Base-by-base conservation (phyloP, 169 alveolate genomes). In the Plasmodium reichenowi region DNA sequence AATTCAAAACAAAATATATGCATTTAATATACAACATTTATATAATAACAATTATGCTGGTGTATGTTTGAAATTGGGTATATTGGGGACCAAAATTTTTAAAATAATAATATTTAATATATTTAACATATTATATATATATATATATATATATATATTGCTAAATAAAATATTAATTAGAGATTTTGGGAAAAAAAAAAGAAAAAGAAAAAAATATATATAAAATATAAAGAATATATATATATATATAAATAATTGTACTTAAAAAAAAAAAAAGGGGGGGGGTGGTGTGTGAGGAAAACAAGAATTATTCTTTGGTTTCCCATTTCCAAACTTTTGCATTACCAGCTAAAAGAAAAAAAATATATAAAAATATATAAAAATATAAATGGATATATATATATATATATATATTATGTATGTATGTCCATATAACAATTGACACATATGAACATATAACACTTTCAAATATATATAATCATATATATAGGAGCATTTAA, bases 321-420 rank as follows among this genome's bases (percentile, higher is more conserved):
- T 76, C 89, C 89, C 89, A 76, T 45, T 76, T 76, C 89, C 89
- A 76, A 4, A 76, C 59, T 64, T 64, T 76, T 13, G 89, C 89
- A 45, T 64, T 47, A n/a, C 89, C 89, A 50, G 75, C 89, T 76
- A 56, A 67, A 45, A 56, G 38, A 29, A 32, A 32, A 5, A 48
- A 24, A 54, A 75, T 38, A 32, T 59, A 74, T 38, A 38, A 26
- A 17, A 4, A 32, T 32, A 66, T 12, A 24, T 38, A 38, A 26
- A 17, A 4, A 32, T 32, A 66, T 12, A 24, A 22, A 5, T n/a
- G 47, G 43, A 60, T 38, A 62, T 3, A 3, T 8, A 32, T 29
- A 20, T 20, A 20, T 20, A 20, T 20, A 20, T 20, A 20, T 20
- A 20, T 20, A 20, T 20, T 3, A 7, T 8, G 20, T 29, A 60